A percentile compares a stretch with the other conserved stretches of the same genome.
These are phyloP conservation scores for Geotrichum klebahnii DNA, from an alignment of 1,139 yeast species.

Conservation along the genomic window DNA sequence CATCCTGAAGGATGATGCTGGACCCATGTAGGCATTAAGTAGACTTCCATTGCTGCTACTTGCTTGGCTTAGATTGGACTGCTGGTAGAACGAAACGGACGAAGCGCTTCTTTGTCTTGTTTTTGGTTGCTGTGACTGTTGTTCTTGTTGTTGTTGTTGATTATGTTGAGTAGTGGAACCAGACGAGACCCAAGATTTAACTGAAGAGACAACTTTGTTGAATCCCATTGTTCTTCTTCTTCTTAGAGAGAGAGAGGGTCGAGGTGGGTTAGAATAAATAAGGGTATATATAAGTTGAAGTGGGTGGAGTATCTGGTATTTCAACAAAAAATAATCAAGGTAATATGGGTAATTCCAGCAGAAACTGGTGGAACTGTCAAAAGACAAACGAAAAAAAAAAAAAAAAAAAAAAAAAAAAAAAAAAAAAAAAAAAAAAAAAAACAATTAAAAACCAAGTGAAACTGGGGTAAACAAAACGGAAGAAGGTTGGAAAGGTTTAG, in stretches of 20 bases:
- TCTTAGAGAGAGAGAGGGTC: neutral
- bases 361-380: no score
- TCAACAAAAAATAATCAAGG: no score
- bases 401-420: no score
- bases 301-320: neutral
- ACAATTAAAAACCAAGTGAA: no score
- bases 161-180: no score
- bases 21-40: slow-evolving; percentile 6
- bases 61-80: neutral
- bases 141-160: no score
- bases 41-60: slow-evolving; percentile 4
- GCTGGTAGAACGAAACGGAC: neutral
- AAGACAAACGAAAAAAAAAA: no score
- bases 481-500: no score
- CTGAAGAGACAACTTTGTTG: slow-evolving; percentile 4
- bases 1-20: neutral
- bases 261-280: neutral
- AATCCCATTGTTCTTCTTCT: neutral
- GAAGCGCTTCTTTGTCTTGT: slow-evolving; percentile 7
- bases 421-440: no score
- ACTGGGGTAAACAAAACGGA: no score
- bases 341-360: no score
- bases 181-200: slow-evolving; percentile 2
- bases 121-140: no score
- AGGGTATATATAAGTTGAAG: neutral